These are phyloP conservation scores for Ophiosphaerella herpotricha DNA, from an alignment of 2,329 filamentous ascomycete genomes.

Conservation along the genomic window DNA sequence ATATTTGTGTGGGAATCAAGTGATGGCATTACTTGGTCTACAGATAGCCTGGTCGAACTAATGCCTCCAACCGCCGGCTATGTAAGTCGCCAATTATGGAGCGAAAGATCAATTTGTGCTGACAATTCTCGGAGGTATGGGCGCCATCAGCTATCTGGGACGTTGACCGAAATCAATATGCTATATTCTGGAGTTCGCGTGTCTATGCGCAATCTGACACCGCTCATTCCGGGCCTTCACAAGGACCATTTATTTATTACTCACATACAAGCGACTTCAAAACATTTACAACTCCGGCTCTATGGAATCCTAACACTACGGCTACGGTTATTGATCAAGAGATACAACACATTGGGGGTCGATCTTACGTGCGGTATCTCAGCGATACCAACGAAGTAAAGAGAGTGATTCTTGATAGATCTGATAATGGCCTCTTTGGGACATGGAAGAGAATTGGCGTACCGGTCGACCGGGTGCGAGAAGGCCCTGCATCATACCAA, in stretches of 20 bases:
- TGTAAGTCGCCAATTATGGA: neutral
- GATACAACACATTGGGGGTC: neutral
- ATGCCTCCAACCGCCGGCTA: neutral
- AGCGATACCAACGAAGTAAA: neutral
- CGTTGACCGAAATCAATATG: neutral
- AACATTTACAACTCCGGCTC: neutral
- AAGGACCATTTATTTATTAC: neutral
- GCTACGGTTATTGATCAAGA: neutral
- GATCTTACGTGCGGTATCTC: neutral
- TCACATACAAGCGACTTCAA: neutral
- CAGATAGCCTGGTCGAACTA: neutral
- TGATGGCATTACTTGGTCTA: neutral
- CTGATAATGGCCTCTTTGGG: neutral
- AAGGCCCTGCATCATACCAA: neutral
- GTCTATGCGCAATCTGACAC: neutral
- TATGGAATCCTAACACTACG: neutral
- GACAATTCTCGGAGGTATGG: neutral
- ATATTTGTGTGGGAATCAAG: neutral
- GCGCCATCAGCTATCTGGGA: neutral
- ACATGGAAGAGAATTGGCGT: neutral
- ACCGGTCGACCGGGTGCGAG: neutral
- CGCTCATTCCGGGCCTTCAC: neutral
- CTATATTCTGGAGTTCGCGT: neutral
- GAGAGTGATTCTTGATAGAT: neutral
- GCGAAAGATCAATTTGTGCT: neutral